These are phyloP conservation scores for Gymnopilus junonius DNA, from an alignment of 768 basidiomycete species.

Conservation along the genomic window DNA sequence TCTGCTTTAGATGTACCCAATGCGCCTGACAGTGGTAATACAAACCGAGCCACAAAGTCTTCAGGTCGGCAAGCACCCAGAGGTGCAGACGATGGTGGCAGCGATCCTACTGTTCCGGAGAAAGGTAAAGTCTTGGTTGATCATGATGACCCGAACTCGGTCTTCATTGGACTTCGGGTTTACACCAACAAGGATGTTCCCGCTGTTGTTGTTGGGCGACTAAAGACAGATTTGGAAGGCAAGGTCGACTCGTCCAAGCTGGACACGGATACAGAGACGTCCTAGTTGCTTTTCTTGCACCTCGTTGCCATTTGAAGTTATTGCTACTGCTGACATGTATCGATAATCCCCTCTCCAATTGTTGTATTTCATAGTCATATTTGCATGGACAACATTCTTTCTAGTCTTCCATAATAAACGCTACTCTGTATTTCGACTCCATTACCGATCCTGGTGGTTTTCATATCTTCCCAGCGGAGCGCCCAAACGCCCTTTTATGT, in stretches of 20 bases:
- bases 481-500: neutral
- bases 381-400: neutral
- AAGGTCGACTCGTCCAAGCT: neutral
- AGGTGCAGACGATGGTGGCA: neutral
- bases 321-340: neutral
- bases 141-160: slow-evolving; percentile 40
- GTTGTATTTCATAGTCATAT: neutral
- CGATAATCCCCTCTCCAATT: neutral
- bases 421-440: too few relatives aligned
- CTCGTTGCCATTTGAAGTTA: neutral
- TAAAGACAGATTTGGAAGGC: slow-evolving; percentile 37
- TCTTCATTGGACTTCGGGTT: slow-evolving; percentile 44
- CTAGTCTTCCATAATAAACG: too few relatives aligned
- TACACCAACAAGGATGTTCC: slow-evolving; percentile 50
- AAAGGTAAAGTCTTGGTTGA: slow-evolving; percentile 27
- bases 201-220: slow-evolving; percentile 36
- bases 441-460: too few relatives aligned
- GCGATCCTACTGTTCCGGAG: neutral
- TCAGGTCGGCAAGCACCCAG: neutral
- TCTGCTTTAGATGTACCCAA: slow-evolving; percentile 9
- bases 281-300: neutral
- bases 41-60: neutral
- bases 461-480: neutral
- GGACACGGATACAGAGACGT: neutral
- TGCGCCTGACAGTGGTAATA: slow-evolving; percentile 2